These are phyloP conservation scores for Telopea speciosissima DNA, from an alignment of 177 flowering plant species.

Conservation along the genomic window DNA sequence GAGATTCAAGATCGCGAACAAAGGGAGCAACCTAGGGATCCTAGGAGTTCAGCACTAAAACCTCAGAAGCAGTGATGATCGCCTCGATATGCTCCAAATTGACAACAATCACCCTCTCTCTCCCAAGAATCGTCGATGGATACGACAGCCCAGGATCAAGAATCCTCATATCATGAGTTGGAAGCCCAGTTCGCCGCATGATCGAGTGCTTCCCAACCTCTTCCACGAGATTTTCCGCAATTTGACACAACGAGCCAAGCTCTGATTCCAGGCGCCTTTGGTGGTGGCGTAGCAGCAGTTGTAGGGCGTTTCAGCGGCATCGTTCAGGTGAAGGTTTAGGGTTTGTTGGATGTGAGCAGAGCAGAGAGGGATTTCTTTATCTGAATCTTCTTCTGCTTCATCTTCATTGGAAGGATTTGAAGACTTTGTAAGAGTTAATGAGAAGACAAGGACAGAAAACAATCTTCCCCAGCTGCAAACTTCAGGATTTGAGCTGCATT, in stretches of 20 bases:
- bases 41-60: slow-evolving; percentile 9
- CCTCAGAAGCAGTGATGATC: slow-evolving; percentile 15
- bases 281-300: not conserved
- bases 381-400: too few species aligned
- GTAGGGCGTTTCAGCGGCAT: not conserved
- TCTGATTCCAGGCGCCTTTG: not conserved
- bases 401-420: too few species aligned
- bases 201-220: slow-evolving; percentile 6
- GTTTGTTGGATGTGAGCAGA: not conserved
- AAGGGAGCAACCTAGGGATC: slow-evolving; percentile 13
- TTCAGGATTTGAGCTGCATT: too few species aligned
- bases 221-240: not conserved
- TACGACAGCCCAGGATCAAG: too few species aligned
- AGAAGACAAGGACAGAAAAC: too few species aligned
- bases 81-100: slow-evolving; percentile 19
- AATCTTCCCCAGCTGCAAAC: too few species aligned
- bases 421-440: too few species aligned
- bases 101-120: slow-evolving; percentile 18
- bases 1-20: slow-evolving; percentile 13
- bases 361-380: not conserved
- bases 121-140: slow-evolving; percentile 10
- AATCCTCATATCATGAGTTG: slow-evolving; percentile 5
- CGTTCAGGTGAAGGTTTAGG: not conserved
- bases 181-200: slow-evolving; percentile 6
- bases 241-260: not conserved